Evolutionary conservation across 768 basidiomycete genomes (phyloP).

Genomic region (Xerocomus potaroensis): DNA sequence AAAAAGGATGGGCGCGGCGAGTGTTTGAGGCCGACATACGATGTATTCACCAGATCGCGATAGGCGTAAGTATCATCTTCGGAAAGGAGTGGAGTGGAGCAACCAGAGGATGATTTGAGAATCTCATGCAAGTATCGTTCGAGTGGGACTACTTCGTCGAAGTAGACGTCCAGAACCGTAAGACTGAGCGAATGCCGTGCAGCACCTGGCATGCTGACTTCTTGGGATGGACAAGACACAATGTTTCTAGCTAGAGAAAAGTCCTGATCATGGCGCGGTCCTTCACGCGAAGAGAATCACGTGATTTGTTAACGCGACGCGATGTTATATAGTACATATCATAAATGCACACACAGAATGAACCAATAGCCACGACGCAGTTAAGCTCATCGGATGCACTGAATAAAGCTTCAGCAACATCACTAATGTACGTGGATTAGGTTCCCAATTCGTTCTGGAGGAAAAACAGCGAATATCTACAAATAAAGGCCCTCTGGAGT

Average conservation of each 20-base stretch:
- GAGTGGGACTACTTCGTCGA: conserved; percentile 37
- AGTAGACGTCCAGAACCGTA: conserved; percentile 42
- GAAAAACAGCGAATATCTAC: conserved; percentile 35
- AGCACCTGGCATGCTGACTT: conserved; percentile 3
- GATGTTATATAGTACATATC: no score
- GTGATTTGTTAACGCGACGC: no score
- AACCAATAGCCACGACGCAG: no score
- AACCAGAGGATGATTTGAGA: conserved; percentile 19
- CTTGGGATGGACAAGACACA: no score
- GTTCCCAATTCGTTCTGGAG: no score
- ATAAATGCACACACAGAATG: no score
- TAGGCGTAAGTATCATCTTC: conserved; percentile 30
- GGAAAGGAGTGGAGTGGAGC: not conserved
- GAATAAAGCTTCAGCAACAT: no score
- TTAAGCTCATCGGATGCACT: not conserved
- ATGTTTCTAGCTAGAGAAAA: no score
- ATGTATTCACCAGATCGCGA: conserved; percentile 37
- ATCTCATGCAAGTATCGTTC: conserved; percentile 38
- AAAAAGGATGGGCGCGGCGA: conserved; percentile 23
- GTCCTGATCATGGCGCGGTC: no score
- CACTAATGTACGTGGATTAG: no score
- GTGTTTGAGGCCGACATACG: conserved; percentile 42
- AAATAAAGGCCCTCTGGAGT: conserved; percentile 87
- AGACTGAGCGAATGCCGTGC: conserved; percentile 17
- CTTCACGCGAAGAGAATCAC: no score